Evolutionary conservation across 1,284 basidiomycete genomes (phyloP), one percentile per base, ranked within the genome.

Genomic region (Golubevia pallescens): DNA sequence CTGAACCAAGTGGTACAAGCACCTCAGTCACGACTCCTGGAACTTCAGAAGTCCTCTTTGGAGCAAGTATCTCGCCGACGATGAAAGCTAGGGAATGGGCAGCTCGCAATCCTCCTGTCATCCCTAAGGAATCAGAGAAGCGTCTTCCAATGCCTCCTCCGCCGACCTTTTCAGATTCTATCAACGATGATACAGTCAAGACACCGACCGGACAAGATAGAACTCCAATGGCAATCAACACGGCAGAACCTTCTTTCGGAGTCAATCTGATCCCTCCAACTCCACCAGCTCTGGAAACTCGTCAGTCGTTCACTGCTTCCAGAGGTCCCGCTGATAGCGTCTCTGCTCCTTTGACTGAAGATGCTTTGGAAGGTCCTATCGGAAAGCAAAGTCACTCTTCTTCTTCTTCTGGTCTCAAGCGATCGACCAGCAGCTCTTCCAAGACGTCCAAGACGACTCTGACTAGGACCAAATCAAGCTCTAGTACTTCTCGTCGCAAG

Each of bases 241-340:
- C 3, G 10, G 55, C 56, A 16, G 67, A 58, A 34, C 67, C 63
- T 13, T n/a, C 20, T 6, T 51, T 78, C 13, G 78, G 76, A 52
- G 68, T 81, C 61, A 79, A 79, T 32, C 68, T 81, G 55, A 79
- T 81, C 34, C 78, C 78, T 7, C 78, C 78, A 13, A 81, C 78
- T 2, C 77, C 78, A 3, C 78, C 78, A 23, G 77, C 77, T 13
- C 34, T 73, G 51, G 77, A 75, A 54, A 21, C 7, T 16, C 60
- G 67, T 32, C 61, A 57, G 19, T 75, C 74, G 21, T 75, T 58
- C 61, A 69, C 68, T 3, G 62, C 63, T 2, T 38, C 34, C 5
- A 38, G 34, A 38, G 34, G 5, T 38, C 34, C 34, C 10, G 3
- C 34, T 5, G 54, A 38, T 5, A 38, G 34, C 34, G 34, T 38